Evolutionary conservation across 768 basidiomycete species (phyloP).

Genomic region (Lenzites betulinus): DNA sequence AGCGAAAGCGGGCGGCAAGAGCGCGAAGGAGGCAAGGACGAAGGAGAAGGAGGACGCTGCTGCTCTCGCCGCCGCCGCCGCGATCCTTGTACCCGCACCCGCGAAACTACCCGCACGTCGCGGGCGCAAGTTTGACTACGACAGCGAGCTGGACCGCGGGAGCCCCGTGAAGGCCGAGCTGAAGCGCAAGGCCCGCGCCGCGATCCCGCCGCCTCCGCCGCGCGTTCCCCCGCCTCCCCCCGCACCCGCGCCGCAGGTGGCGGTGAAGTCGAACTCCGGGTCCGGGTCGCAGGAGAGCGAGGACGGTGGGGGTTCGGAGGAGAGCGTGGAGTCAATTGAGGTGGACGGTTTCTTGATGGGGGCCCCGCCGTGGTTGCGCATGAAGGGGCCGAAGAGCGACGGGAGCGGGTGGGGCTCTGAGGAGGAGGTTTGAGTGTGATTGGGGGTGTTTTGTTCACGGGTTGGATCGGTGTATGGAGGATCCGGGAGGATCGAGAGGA

Average conservation of each 20-base stretch:
- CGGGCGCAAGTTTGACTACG: no score
- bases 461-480: no score
- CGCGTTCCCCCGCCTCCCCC: background rate
- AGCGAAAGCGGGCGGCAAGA: background rate
- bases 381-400: conserved; percentile 4
- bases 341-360: background rate
- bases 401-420: background rate
- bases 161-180: background rate
- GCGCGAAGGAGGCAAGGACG: no score
- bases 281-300: background rate
- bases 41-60: background rate
- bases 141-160: no score
- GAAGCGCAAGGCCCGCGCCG: background rate
- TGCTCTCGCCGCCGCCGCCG: no score
- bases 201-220: background rate
- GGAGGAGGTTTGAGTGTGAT: background rate
- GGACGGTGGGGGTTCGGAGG: background rate
- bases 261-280: background rate
- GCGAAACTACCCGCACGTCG: background rate
- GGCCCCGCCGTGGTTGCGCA: conserved; percentile 10
- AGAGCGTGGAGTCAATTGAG: conserved; percentile 2
- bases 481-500: no score
- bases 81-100: background rate
- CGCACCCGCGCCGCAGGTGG: background rate
- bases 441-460: no score